Conservation (phyloP, 306 rosid species). For the apple (Malus domestica) region DNA sequence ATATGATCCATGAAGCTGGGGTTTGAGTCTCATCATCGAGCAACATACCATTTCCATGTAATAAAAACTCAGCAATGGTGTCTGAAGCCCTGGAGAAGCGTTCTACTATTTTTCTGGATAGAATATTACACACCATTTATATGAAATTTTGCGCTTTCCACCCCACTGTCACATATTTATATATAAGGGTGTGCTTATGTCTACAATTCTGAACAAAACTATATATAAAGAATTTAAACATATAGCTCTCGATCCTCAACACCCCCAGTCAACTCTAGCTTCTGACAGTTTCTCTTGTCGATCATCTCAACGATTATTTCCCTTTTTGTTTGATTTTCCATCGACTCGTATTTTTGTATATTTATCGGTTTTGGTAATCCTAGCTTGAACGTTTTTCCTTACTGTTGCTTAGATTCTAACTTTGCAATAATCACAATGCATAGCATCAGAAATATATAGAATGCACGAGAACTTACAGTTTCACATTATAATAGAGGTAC, state of each 20-base stretch:
- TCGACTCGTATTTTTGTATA: background rate
- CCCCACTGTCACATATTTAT: background rate
- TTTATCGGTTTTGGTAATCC: background rate
- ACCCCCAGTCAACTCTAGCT: background rate
- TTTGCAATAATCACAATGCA: background rate
- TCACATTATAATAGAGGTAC: conserved; percentile 58
- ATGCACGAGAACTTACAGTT: conserved; percentile 49
- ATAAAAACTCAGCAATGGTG: background rate
- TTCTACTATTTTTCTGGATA: background rate
- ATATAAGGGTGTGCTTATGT: background rate
- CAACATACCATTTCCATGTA: background rate
- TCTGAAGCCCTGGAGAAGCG: background rate
- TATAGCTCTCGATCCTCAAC: background rate
- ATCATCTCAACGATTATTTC: background rate
- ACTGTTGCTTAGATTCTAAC: background rate
- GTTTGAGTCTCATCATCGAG: background rate
- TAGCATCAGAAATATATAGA: background rate
- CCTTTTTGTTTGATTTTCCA: background rate
- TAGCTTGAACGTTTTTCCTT: background rate
- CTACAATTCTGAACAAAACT: background rate
- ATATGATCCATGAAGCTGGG: background rate
- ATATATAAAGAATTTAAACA: background rate
- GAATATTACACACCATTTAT: background rate
- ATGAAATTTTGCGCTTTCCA: too few species aligned
- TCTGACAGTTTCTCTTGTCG: background rate